A percentile compares a stretch with the other conserved stretches of the same genome.
Conservation (phyloP, 192 early-diverging fungal species). For the Diversispora epigaea region DNA sequence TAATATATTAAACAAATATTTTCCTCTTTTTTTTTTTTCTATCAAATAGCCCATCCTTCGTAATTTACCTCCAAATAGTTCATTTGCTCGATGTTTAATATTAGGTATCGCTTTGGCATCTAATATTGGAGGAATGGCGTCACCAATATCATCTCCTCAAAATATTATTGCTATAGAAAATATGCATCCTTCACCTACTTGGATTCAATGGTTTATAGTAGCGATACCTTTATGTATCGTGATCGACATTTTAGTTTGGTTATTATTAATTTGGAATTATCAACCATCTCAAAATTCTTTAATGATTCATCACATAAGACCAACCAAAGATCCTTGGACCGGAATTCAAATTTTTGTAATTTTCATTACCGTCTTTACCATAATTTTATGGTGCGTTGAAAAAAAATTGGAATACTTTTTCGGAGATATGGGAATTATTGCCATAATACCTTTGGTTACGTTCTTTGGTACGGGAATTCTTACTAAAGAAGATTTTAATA, state of each 20-base stretch:
- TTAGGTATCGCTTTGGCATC: constrained; percentile 96
- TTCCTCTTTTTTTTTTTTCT: background rate
- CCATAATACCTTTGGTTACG: constrained; percentile 85
- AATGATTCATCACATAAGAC: constrained; percentile 56
- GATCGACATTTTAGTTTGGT: constrained; percentile 82
- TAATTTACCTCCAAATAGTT: constrained; percentile 75
- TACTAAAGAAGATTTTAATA: constrained; percentile 96
- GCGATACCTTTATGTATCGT: constrained; percentile 82
- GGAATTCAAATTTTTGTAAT: constrained; percentile 77
- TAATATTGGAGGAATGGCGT: constrained; percentile 97
- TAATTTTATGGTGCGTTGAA: constrained; percentile 88
- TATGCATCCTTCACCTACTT: constrained; percentile 86
- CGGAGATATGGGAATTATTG: constrained; percentile 96
- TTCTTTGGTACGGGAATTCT: constrained; percentile 90
- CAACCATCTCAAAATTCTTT: constrained; percentile 66
- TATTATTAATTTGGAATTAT: constrained; percentile 76
- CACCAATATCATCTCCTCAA: constrained; percentile 95
- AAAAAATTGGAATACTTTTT: constrained; percentile 69
- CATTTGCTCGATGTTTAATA: constrained; percentile 85
- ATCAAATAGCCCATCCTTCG: constrained; percentile 82
- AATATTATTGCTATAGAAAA: constrained; percentile 94
- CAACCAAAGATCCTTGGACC: constrained; percentile 56
- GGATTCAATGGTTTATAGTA: constrained; percentile 89
- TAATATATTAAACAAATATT: background rate
- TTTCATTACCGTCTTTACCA: constrained; percentile 71